Evolutionary conservation across 2,329 filamentous ascomycete genomes (phyloP).

Genomic region (Aspergillus alliaceus): DNA sequence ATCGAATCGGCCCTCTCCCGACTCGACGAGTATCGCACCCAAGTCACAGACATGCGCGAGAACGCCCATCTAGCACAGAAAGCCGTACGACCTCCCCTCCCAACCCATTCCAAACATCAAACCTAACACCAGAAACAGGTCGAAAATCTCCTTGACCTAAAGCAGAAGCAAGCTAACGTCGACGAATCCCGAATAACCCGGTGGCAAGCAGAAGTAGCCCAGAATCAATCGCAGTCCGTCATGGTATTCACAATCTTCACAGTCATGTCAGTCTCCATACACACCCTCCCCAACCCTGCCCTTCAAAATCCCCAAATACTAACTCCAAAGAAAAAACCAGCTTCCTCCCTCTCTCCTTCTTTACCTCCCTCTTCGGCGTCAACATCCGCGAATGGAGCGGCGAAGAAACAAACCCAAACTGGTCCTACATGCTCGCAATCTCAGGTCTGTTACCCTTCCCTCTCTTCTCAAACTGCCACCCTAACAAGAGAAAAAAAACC

Average conservation of each 20-base stretch:
- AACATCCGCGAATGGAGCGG: conserved; percentile 63
- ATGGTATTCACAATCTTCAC: conserved; percentile 62
- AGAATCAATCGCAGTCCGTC: conserved; percentile 61
- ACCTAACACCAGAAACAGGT: conserved; percentile 41
- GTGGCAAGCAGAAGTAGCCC: conserved; percentile 62
- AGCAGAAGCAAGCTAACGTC: conserved; percentile 66
- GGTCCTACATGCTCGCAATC: conserved; percentile 28
- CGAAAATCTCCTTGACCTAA: conserved; percentile 66
- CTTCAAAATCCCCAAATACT: not conserved
- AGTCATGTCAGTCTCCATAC: conserved; percentile 48
- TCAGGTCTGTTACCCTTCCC: conserved; percentile 20
- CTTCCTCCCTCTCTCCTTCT: conserved; percentile 64
- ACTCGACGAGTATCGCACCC: conserved; percentile 56
- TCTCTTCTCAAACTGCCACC: not conserved
- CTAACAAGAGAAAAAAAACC: not conserved
- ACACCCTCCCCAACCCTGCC: not conserved
- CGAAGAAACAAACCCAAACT: conserved; percentile 38
- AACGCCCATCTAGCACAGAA: conserved; percentile 60
- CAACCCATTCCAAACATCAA: not conserved
- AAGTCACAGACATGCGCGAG: conserved; percentile 58
- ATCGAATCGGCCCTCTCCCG: conserved; percentile 54
- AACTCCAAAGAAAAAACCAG: conserved; percentile 14
- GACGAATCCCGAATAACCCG: conserved; percentile 65
- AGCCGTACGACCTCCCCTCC: conserved; percentile 44
- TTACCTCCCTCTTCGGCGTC: conserved; percentile 66